Evolutionary conservation across 371 early-diverging fungal species (phyloP).

Genomic region (Mucor saturninus): DNA sequence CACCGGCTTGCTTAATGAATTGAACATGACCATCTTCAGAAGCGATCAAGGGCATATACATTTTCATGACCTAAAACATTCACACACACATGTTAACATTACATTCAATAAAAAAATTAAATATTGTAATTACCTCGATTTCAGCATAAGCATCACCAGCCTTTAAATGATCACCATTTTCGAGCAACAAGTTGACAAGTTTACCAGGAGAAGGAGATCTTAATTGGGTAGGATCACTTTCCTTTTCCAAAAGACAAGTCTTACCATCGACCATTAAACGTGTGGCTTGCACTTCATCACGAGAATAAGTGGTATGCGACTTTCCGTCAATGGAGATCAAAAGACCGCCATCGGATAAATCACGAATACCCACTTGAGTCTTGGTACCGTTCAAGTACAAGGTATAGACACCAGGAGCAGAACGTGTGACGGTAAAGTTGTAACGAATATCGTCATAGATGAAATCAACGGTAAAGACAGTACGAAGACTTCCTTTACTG

Average conservation of each 20-base stretch:
- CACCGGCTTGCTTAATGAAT: conserved; percentile 90
- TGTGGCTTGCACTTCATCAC: conserved; percentile 89
- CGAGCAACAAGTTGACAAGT: conserved; percentile 89
- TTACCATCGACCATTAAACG: conserved; percentile 91
- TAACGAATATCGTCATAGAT: conserved; percentile 90
- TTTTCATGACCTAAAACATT: conserved; percentile 91
- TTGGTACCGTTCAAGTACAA: conserved; percentile 84
- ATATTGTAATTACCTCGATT: conserved; percentile 74
- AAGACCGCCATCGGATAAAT: conserved; percentile 92
- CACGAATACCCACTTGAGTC: conserved; percentile 81
- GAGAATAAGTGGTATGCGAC: conserved; percentile 88
- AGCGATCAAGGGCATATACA: conserved; percentile 97
- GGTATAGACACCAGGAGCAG: conserved; percentile 82
- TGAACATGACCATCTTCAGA: conserved; percentile 90
- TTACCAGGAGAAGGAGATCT: conserved; percentile 97
- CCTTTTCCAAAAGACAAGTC: conserved; percentile 92
- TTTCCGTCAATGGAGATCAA: conserved; percentile 89
- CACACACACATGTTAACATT: too few species aligned
- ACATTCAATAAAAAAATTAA: too few species aligned
- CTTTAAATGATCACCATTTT: conserved; percentile 90
- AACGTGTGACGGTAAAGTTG: conserved; percentile 81
- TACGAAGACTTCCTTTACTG: conserved; percentile 73
- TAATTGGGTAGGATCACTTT: conserved; percentile 94
- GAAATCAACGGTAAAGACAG: conserved; percentile 83
- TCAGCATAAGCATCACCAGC: conserved; percentile 95